Percentiles rank a stretch among this genome's conserved stretches.
These are phyloP conservation scores for Rhipidocladum racemiflorum DNA, from an alignment of 176 grass and related monocot species.

Conservation along the genomic window DNA sequence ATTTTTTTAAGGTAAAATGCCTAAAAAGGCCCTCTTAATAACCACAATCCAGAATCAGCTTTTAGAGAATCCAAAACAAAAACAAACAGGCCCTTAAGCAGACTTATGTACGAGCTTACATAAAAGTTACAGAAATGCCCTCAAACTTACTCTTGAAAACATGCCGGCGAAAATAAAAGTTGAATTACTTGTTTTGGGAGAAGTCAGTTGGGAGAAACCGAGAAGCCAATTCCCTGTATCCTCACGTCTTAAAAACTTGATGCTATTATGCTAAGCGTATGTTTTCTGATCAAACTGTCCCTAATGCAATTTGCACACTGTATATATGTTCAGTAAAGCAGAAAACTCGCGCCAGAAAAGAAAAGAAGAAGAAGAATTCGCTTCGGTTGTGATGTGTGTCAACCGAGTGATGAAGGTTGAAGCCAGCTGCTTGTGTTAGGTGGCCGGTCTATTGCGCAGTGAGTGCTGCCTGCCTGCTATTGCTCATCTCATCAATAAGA, in stretches of 20 bases:
- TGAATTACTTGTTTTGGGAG: no score
- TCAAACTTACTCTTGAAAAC: background rate
- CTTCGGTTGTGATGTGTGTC: background rate
- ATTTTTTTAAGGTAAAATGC: no score
- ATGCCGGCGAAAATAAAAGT: background rate
- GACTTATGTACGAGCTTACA: no score
- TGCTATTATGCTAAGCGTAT: background rate
- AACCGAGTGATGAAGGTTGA: background rate
- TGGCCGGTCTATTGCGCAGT: constrained; percentile 21
- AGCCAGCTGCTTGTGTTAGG: constrained; percentile 1
- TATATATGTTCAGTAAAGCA: background rate
- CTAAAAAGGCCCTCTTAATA: no score
- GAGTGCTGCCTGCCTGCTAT: background rate
- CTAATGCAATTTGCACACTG: background rate
- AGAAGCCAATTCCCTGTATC: background rate
- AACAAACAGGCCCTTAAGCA: no score
- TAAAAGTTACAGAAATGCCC: no score
- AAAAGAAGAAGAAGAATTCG: background rate
- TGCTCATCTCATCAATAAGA: background rate
- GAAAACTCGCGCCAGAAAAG: background rate
- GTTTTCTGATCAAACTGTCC: background rate
- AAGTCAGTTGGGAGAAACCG: background rate
- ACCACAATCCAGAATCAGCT: no score
- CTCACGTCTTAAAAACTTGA: background rate
- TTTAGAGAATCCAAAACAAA: no score